These are phyloP conservation scores for Zygosaccharomyces lentus DNA, from an alignment of 805 yeast genomes.

Conservation along the genomic window DNA sequence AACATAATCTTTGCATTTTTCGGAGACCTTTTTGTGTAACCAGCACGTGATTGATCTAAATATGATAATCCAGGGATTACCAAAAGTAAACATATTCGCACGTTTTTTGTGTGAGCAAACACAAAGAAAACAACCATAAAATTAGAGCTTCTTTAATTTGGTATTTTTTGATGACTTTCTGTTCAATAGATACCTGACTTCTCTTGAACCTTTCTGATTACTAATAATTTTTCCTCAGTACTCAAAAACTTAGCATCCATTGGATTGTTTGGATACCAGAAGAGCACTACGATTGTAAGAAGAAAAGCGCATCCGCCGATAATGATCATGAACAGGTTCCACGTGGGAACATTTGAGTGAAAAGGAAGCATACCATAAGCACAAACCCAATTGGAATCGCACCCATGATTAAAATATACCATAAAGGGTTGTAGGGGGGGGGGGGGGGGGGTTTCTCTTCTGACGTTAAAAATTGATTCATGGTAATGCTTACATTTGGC, in stretches of 20 bases:
- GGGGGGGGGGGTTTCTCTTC: constrained; percentile 48
- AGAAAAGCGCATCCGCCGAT: constrained; percentile 52
- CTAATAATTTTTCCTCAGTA: constrained; percentile 48
- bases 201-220: constrained; percentile 42
- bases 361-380: constrained; percentile 38
- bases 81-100: constrained; percentile 49
- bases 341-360: constrained; percentile 33
- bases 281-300: constrained; percentile 34
- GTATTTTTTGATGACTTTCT: constrained; percentile 42
- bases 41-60: constrained; percentile 41
- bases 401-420: constrained; percentile 50
- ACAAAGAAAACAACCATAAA: constrained; percentile 41
- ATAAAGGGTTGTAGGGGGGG: constrained; percentile 52
- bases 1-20: constrained; percentile 45
- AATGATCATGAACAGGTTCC: constrained; percentile 55
- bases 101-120: constrained; percentile 44
- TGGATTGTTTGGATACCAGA: constrained; percentile 55
- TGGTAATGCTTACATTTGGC: constrained; percentile 44
- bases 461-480: constrained; percentile 47
- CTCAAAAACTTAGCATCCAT: constrained; percentile 46
- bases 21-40: constrained; percentile 48
- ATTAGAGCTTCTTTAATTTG: constrained; percentile 49
- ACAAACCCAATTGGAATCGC: constrained; percentile 49
- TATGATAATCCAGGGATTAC: constrained; percentile 40
- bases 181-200: constrained; percentile 43